phyloP scores from a whole-genome alignment of 306 rosid species.

The Senna siamea region DNA sequence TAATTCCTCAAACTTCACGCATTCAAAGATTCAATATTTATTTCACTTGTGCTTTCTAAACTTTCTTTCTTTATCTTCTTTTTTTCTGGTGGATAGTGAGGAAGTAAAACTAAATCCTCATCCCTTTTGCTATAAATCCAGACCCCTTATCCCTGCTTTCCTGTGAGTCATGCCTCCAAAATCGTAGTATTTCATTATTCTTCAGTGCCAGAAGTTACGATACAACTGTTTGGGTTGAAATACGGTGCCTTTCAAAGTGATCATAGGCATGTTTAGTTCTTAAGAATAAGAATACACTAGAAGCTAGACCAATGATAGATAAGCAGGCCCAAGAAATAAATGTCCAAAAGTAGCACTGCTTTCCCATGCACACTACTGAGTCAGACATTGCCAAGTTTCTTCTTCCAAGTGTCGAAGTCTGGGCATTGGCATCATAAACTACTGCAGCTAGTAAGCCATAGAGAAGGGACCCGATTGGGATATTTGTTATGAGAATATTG shows the following conservation, averaged over 20 bases:
- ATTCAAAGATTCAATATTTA: background rate
- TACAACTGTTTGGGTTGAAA: constrained; percentile 44
- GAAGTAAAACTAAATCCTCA: too few relatives aligned
- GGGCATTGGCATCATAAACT: constrained; percentile 67
- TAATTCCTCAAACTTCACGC: background rate
- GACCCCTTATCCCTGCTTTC: constrained; percentile 6
- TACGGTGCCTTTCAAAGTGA: constrained; percentile 67
- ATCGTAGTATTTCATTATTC: constrained; percentile 8
- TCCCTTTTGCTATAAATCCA: too few relatives aligned
- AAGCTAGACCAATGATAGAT: constrained; percentile 70
- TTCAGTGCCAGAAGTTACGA: constrained; percentile 27
- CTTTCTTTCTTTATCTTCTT: background rate
- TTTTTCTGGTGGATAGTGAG: too few relatives aligned
- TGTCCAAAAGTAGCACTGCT: constrained; percentile 74
- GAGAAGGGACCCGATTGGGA: constrained; percentile 85
- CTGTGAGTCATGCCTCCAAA: constrained; percentile 21
- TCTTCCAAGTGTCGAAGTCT: constrained; percentile 21
- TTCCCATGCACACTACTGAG: constrained; percentile 79
- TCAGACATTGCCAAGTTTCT: constrained; percentile 40
- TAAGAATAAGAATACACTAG: constrained; percentile 62
- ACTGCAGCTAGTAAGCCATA: constrained; percentile 83
- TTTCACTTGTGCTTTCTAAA: background rate
- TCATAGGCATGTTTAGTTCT: constrained; percentile 83
- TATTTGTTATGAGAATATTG: constrained; percentile 89
- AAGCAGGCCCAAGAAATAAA: constrained; percentile 85